These are phyloP conservation scores for Auricularia auricula-judae DNA, from an alignment of 768 basidiomycete species.

Conservation along the genomic window DNA sequence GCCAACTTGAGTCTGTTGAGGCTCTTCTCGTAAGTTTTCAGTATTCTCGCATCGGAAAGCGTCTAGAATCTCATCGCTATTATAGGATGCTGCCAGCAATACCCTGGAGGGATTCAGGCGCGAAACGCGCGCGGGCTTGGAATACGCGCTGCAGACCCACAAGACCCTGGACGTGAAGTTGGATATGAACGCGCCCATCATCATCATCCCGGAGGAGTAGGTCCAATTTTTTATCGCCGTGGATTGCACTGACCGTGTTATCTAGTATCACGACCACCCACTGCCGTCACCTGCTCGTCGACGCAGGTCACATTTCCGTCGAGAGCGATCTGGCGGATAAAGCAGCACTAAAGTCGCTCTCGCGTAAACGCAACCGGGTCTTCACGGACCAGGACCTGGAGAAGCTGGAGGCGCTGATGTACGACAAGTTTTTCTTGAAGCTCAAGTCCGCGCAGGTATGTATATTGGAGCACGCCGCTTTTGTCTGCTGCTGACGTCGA, in stretches of 20 bases:
- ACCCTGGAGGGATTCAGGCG: slow-evolving; percentile 89
- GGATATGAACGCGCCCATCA: slow-evolving; percentile 93
- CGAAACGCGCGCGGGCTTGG: slow-evolving; percentile 88
- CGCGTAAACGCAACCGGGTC: slow-evolving; percentile 70
- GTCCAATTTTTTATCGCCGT: slow-evolving; percentile 8
- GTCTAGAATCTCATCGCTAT: neutral
- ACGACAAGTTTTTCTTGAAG: slow-evolving; percentile 76
- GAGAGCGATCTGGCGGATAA: slow-evolving; percentile 85
- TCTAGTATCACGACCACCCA: slow-evolving; percentile 60
- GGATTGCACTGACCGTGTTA: neutral
- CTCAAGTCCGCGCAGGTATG: slow-evolving; percentile 84
- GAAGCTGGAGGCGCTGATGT: slow-evolving; percentile 85
- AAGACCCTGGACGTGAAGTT: slow-evolving; percentile 95
- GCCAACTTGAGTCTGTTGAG: slow-evolving; percentile 90
- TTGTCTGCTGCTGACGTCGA: slow-evolving; percentile 4
- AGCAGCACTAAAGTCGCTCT: slow-evolving; percentile 61
- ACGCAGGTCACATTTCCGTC: slow-evolving; percentile 93
- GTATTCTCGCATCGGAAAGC: neutral
- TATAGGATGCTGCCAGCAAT: slow-evolving; percentile 78
- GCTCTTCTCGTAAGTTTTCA: slow-evolving; percentile 56
- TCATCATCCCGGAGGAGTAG: slow-evolving; percentile 92
- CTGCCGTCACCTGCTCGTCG: slow-evolving; percentile 82
- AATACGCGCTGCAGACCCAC: slow-evolving; percentile 86
- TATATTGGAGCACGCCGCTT: neutral
- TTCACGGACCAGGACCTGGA: slow-evolving; percentile 83